Evolutionary conservation across 305 asterid species (phyloP).

Genomic region (Solanum chacoense): DNA sequence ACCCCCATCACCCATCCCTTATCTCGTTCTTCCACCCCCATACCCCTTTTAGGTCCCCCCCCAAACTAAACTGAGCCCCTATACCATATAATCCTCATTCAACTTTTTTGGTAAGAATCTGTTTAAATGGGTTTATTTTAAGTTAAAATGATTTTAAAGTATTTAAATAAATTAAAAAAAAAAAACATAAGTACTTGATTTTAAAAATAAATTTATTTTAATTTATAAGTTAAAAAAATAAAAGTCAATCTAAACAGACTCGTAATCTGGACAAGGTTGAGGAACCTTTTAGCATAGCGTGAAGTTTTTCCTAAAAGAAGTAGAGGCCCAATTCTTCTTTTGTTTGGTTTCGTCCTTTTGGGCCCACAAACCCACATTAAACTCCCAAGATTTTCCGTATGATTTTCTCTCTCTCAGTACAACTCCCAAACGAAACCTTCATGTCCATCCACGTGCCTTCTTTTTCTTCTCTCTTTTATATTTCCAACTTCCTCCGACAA

Average conservation of each 20-base stretch:
- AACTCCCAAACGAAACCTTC: neutral
- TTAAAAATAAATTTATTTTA: neutral
- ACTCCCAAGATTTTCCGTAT: neutral
- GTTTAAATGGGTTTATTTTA: neutral
- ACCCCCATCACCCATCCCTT: neutral
- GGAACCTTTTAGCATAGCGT: neutral
- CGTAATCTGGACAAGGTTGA: neutral
- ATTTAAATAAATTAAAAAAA: too few relatives aligned
- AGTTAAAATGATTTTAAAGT: neutral
- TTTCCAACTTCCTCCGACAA: neutral
- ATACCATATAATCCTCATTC: neutral
- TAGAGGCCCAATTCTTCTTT: slow-evolving; percentile 11
- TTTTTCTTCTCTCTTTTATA: neutral
- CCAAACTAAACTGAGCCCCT: neutral
- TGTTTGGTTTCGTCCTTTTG: neutral
- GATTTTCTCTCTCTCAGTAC: neutral
- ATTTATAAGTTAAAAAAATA: rapidly evolving
- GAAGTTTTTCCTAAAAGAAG: slow-evolving; percentile 37
- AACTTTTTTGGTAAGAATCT: neutral
- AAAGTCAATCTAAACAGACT: too few relatives aligned
- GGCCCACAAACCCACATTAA: neutral
- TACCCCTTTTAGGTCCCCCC: neutral
- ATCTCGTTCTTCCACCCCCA: neutral
- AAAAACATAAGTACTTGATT: too few relatives aligned
- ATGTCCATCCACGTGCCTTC: neutral